These are phyloP conservation scores for Solanum paucissectum DNA, from an alignment of 257 asterid genomes.

Conservation along the genomic window DNA sequence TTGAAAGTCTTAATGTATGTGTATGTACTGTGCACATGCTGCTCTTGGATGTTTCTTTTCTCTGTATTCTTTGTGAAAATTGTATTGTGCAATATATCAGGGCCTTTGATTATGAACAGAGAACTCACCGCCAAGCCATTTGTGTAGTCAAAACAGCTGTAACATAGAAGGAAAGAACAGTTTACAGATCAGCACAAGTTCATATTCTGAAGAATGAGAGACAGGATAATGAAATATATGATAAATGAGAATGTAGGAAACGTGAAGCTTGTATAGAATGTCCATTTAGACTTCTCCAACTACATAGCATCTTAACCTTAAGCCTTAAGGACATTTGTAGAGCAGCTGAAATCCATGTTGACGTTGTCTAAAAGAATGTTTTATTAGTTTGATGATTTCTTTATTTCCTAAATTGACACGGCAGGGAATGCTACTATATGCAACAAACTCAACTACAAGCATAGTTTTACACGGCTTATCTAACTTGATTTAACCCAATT, in stretches of 20 bases:
- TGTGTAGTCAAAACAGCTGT: conserved; percentile 98
- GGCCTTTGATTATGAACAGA: conserved; percentile 10
- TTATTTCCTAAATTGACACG: not conserved
- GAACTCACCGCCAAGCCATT: conserved; percentile 89
- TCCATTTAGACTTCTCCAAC: not conserved
- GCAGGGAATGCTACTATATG: not conserved
- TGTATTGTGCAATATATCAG: not conserved
- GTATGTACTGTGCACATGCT: not conserved
- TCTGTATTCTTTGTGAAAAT: not conserved
- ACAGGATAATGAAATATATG: not conserved
- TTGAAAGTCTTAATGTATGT: not conserved
- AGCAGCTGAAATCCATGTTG: not conserved
- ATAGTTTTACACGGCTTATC: not conserved
- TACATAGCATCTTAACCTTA: not conserved
- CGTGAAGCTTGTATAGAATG: not conserved
- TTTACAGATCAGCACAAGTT: not conserved
- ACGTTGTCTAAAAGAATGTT: not conserved
- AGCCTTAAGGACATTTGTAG: not conserved
- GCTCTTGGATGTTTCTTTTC: not conserved
- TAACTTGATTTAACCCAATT: not conserved
- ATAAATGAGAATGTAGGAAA: not conserved
- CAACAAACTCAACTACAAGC: not conserved
- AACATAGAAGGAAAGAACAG: conserved; percentile 9
- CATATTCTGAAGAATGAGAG: not conserved
- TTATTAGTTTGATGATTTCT: not conserved